Evolutionary conservation across 1,284 basidiomycete species (phyloP), one percentile per base, ranked within the genome.

Genomic region (Trichosporon ovoides): DNA sequence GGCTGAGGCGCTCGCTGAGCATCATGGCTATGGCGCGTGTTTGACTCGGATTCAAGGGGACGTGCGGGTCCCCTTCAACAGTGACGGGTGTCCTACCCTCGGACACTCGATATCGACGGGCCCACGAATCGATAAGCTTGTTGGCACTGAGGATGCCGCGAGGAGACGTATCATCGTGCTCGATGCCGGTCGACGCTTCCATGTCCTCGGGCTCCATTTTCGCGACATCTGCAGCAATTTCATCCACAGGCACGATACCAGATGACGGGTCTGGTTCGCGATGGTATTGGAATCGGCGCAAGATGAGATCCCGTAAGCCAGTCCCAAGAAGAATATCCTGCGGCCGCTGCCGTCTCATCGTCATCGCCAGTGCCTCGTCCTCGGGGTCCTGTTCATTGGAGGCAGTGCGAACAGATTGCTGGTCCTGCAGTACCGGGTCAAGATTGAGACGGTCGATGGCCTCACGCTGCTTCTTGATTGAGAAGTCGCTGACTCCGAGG

Each of bases 11-110:
- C 66, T 91, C 83, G 7, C 85, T 84, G 46, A 96, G 81, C 88
- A 95, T 94, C 78, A 85, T 83, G 1, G 91, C 92, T 51, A 94
- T 84, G 0, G 93, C 93, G 56, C 84, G 80, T 55, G 83, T 82
- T 75, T 97, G 92, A n/a, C 86, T 87, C 11, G 75, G 70, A 70
- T 95, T 96, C 63, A 96, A 74, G 0, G 80, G 80, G 1, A 95
- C 73, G 2, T 81, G 75, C 0, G 92, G 92, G 75, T 96, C 93
- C 7, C 90, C 90, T 57, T 90, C 87, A 2, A 92, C 77, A 1
- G 80, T 76, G 24, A 92, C 67, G 0, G 91, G 89, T 7, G 67
- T 63, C 31, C 64, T 56, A 2, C 73, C 68, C 52, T 83, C 72
- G 18, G 78, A 75, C n/a, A 77, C 76, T 16, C 82, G 79, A 73